Evolutionary conservation across 805 yeast species (phyloP).

Genomic region (Metschnikowia anglica): DNA sequence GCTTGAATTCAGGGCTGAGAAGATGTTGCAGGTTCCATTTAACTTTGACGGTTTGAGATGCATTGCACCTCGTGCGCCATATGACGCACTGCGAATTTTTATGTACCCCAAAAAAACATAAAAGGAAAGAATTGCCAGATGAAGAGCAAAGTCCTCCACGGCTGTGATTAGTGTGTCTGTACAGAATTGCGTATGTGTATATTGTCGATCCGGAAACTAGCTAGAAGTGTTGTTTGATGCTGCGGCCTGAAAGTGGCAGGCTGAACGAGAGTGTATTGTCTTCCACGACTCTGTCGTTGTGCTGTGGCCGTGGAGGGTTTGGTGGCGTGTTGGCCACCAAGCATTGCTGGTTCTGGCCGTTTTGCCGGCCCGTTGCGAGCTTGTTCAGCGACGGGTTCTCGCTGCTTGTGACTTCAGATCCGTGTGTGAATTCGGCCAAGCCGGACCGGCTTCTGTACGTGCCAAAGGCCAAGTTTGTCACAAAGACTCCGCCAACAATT

Average conservation of each 20-base stretch:
- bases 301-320: conserved; percentile 3
- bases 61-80: conserved; percentile 7
- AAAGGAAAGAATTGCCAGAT: conserved; percentile 6
- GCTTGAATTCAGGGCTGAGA: conserved; percentile 1
- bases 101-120: not conserved
- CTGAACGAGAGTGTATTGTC: conserved; percentile 11
- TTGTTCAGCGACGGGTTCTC: too few relatives aligned
- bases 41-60: not conserved
- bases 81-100: conserved; percentile 7
- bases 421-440: not conserved
- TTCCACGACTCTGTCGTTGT: conserved; percentile 1
- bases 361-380: too few relatives aligned
- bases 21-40: conserved; percentile 1
- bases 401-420: too few relatives aligned
- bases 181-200: too few relatives aligned
- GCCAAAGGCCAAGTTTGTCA: conserved; percentile 39
- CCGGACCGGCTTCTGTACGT: conserved; percentile 10
- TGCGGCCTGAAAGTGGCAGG: conserved; percentile 13
- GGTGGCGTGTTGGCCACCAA: conserved; percentile 12
- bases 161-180: too few relatives aligned
- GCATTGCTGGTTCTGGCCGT: not conserved
- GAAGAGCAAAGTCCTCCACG: too few relatives aligned
- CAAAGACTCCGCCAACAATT: conserved; percentile 51
- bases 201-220: too few relatives aligned
- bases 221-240: conserved; percentile 1